A percentile compares a stretch with the other conserved stretches of the same genome.
Evolutionary conservation across 371 early-diverging fungal species (phyloP).

Genomic region (Entomophthora muscae): DNA sequence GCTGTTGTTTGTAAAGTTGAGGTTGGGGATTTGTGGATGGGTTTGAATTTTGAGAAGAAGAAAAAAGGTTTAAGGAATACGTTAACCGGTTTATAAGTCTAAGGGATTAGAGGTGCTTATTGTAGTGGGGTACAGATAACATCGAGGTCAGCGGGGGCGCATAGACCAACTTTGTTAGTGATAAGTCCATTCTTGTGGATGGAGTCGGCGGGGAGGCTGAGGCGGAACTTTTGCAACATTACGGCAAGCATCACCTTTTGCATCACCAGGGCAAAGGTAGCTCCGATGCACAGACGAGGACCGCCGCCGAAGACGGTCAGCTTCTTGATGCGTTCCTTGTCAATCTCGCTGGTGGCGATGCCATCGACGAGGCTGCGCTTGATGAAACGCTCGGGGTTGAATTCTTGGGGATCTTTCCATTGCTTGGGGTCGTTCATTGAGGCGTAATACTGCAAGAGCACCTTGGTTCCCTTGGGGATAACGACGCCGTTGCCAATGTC

Average conservation of each 20-base stretch:
- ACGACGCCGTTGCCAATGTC: not conserved
- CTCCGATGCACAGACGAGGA: conserved; percentile 8
- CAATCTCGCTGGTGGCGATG: not conserved
- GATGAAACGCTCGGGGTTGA: conserved; percentile 31
- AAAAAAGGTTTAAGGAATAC: no score
- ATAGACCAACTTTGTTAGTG: conserved; percentile 3
- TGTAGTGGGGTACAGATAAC: not conserved
- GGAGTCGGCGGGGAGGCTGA: not conserved
- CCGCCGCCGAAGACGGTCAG: conserved; percentile 6
- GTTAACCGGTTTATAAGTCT: no score
- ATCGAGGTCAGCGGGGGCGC: not conserved
- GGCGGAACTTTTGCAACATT: conserved; percentile 3
- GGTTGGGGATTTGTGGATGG: no score
- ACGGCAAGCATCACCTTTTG: conserved; percentile 5
- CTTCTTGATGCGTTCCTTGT: not conserved
- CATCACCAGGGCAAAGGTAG: conserved; percentile 8
- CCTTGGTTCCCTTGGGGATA: not conserved
- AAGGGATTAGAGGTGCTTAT: no score
- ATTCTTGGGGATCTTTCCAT: conserved; percentile 20
- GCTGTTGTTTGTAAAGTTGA: no score
- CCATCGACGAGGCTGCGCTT: not conserved
- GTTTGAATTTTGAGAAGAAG: no score
- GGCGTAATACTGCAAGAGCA: not conserved
- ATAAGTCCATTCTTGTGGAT: not conserved
- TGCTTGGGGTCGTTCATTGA: conserved; percentile 15